phyloP scores from a whole-genome alignment of 164 flowering plant genomes.

The Aristolochia californica region DNA sequence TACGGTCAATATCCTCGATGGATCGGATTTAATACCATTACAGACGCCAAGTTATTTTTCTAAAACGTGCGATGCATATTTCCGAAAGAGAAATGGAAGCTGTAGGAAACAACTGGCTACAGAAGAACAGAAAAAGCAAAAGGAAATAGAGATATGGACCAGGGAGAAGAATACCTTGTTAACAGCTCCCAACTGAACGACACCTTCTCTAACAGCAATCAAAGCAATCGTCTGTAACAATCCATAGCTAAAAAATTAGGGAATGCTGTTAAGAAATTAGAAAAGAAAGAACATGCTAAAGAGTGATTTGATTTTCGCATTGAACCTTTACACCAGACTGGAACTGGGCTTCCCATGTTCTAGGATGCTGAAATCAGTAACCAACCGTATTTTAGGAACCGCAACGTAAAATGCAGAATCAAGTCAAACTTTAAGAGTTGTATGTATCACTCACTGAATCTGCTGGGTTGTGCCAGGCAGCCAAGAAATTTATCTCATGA shows the following conservation, averaged over 20 bases:
- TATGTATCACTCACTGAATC: constrained; percentile 52
- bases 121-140: constrained; percentile 7
- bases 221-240: constrained; percentile 79
- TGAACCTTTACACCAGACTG: constrained; percentile 89
- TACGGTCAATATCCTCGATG: neutral
- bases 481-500: constrained; percentile 74
- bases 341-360: constrained; percentile 99
- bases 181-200: constrained; percentile 76
- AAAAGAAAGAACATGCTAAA: neutral
- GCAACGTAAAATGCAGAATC: neutral
- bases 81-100: neutral
- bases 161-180: constrained; percentile 49
- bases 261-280: neutral
- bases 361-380: constrained; percentile 54
- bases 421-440: neutral
- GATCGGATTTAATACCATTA: neutral
- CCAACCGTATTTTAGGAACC: neutral
- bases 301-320: constrained; percentile 3
- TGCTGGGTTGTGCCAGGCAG: constrained; percentile 87
- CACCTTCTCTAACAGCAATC: constrained; percentile 96
- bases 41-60: neutral
- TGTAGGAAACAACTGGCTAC: constrained; percentile 1
- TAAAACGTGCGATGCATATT: constrained; percentile 13
- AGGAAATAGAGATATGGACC: constrained; percentile 16
- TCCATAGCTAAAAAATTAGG: constrained; percentile 8